These are phyloP conservation scores for Sporisorium sorghi DNA, from an alignment of 1,284 basidiomycete genomes.

Conservation along the genomic window DNA sequence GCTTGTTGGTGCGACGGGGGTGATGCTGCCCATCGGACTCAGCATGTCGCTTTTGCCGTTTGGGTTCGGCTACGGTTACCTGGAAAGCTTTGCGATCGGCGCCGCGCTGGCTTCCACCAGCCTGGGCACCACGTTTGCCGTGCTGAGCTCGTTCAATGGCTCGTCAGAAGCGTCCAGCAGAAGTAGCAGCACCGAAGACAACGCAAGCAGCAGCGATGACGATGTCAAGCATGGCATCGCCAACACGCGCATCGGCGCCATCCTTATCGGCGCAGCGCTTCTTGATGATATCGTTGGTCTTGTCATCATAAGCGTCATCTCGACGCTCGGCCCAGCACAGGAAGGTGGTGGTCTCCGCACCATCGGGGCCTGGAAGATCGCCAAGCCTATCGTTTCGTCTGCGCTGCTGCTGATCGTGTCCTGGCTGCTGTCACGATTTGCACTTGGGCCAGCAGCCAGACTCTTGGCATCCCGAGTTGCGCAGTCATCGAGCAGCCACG, in stretches of 20 bases:
- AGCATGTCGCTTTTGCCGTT: conserved; percentile 70
- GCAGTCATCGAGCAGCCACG: neutral
- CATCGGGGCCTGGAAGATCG: conserved; percentile 70
- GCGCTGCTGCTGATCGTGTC: conserved; percentile 68
- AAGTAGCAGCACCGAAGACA: neutral
- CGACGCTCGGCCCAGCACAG: conserved; percentile 65
- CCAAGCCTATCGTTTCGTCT: conserved; percentile 71
- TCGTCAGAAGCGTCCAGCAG: neutral
- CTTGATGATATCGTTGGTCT: conserved; percentile 75
- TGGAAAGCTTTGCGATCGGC: conserved; percentile 74
- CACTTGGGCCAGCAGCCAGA: conserved; percentile 6
- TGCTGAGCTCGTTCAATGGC: conserved; percentile 66
- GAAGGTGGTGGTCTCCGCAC: conserved; percentile 1
- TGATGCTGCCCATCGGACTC: conserved; percentile 72
- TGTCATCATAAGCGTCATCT: conserved; percentile 73
- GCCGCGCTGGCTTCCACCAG: conserved; percentile 74
- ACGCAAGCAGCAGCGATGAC: conserved; percentile 19
- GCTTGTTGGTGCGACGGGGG: conserved; percentile 72
- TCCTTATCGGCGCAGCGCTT: conserved; percentile 73
- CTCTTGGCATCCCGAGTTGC: neutral
- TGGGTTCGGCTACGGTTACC: conserved; percentile 67
- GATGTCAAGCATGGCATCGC: conserved; percentile 67
- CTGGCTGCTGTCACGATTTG: conserved; percentile 20
- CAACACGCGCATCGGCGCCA: conserved; percentile 72
- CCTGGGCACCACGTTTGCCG: conserved; percentile 74